Evolutionary conservation across 1,284 basidiomycete genomes (phyloP), one percentile per base, ranked within the genome.

Genomic region (Marasmius sp.): DNA sequence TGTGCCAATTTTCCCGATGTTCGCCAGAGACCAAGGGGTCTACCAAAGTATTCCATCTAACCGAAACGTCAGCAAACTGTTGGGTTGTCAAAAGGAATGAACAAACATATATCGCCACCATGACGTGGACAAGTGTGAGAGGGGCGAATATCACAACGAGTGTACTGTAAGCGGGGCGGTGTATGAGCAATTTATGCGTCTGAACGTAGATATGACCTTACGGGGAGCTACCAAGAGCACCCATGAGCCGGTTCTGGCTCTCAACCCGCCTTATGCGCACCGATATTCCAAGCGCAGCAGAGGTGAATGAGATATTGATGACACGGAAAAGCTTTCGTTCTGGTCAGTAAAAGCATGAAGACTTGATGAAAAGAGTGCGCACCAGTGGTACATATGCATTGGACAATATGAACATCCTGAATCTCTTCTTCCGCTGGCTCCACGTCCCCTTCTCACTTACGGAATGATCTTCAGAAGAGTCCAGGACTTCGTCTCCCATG

Each of bases 41-140:
- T 86, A 49, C 94, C 92, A 72, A 95, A 94, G 75, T 97, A 97
- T 76, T 97, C 94, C 59, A 93, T 80, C 92, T 94, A 70, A 45
- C 33, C 51, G 38, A 59, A 55, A 14, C 11, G 39, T 60, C 49
- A 66, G 63, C 68, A 62, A 62, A 51, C 52, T 38, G 49, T 37
- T 45, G 45, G 62, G 49, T 34, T 49, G 18, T 39, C 36, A 50
- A n/a, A 53, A 39, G 16, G 50, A 57, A 49, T 53, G 12, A 9
- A 78, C 88, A 63, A 72, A 92, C 92, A 73, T 93, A 93, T 66
- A 95, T 87, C 43, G 92, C 90, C 51, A 84, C 77, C 80, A 95
- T 87, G 65, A 96, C 93, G 78, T 97, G 94, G 1, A 93, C 80
- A 39, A 97, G 79, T 4, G 92, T 95, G 60, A 93, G 75, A 8